phyloP scores from a whole-genome alignment of 768 basidiomycete genomes.

The Hygrophoropsis aurantiaca region DNA sequence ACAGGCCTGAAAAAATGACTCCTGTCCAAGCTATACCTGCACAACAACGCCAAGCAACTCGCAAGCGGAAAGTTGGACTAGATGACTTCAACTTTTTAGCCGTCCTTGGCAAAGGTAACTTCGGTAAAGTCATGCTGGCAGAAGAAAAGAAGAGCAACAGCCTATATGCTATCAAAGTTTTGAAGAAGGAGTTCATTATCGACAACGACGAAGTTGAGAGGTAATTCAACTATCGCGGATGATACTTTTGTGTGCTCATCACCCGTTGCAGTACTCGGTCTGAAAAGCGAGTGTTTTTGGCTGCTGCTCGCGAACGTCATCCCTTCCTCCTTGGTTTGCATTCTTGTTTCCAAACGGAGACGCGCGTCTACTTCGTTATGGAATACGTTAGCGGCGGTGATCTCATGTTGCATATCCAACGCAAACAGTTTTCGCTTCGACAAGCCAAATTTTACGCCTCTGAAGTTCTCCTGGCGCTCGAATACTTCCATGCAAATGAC shows the following conservation, averaged over 20 bases:
- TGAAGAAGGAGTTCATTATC: slow-evolving; percentile 99
- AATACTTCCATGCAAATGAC: slow-evolving; percentile 98
- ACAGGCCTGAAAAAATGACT: slow-evolving; percentile 15
- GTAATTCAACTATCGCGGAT: slow-evolving; percentile 41
- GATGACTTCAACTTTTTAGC: slow-evolving; percentile 99
- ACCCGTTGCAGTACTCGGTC: slow-evolving; percentile 82
- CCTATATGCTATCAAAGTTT: slow-evolving; percentile 98
- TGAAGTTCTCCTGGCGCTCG: slow-evolving; percentile 91
- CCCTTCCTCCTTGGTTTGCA: slow-evolving; percentile 96
- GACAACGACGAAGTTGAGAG: slow-evolving; percentile 99
- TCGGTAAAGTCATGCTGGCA: slow-evolving; percentile 99
- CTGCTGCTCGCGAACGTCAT: slow-evolving; percentile 95
- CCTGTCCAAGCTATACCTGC: slow-evolving; percentile 34
- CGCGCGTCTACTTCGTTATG: slow-evolving; percentile 99
- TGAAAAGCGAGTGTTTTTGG: slow-evolving; percentile 96
- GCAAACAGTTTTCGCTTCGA: slow-evolving; percentile 96
- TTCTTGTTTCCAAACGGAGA: slow-evolving; percentile 99
- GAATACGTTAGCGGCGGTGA: slow-evolving; percentile 99
- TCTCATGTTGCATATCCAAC: slow-evolving; percentile 98
- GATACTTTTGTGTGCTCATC: slow-evolving; percentile 8
- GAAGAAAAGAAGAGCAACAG: slow-evolving; percentile 93
- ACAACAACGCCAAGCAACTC: slow-evolving; percentile 41
- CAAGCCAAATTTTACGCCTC: slow-evolving; percentile 99
- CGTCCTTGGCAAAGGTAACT: slow-evolving; percentile 98
- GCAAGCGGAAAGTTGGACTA: slow-evolving; percentile 86